phyloP scores from a whole-genome alignment of 2,329 filamentous ascomycete genomes.

The Eutypa lata region DNA sequence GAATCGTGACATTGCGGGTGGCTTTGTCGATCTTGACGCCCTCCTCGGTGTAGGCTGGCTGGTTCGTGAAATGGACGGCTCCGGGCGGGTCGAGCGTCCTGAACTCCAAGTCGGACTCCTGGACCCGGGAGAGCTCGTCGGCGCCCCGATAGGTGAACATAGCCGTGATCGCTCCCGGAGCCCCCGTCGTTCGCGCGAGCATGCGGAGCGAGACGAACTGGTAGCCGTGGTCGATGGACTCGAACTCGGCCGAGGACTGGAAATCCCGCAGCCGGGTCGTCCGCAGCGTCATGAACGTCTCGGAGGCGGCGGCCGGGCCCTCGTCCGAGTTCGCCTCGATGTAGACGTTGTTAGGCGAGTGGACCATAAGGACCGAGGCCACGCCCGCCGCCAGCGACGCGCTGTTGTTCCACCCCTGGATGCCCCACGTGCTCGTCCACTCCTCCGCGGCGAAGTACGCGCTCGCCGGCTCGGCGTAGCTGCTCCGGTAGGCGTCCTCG shows the following conservation, averaged over 20 bases:
- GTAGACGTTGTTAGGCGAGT: slow-evolving; percentile 41
- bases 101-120: slow-evolving; percentile 53
- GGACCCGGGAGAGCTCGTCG: slow-evolving; percentile 35
- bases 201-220: slow-evolving; percentile 45
- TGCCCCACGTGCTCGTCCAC: slow-evolving; percentile 30
- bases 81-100: slow-evolving; percentile 43
- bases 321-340: slow-evolving; percentile 39
- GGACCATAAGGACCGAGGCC: slow-evolving; percentile 34
- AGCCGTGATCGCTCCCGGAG: slow-evolving; percentile 47
- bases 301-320: slow-evolving; percentile 23
- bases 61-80: slow-evolving; percentile 57
- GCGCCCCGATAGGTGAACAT: slow-evolving; percentile 49
- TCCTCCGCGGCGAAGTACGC: slow-evolving; percentile 27
- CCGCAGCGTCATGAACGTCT: slow-evolving; percentile 46
- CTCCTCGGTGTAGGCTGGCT: slow-evolving; percentile 47
- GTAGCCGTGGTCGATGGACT: slow-evolving; percentile 34
- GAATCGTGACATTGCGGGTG: slow-evolving; percentile 45
- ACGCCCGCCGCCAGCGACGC: slow-evolving; percentile 20
- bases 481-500: slow-evolving; percentile 23
- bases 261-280: slow-evolving; percentile 41
- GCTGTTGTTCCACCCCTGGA: slow-evolving; percentile 36
- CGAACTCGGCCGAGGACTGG: slow-evolving; percentile 48
- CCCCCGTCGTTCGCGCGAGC: slow-evolving; percentile 47
- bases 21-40: slow-evolving; percentile 44
- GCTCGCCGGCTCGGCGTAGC: slow-evolving; percentile 24